Evolutionary conservation across 164 flowering plant genomes (phyloP).

Genomic region (Stephania cephalantha): DNA sequence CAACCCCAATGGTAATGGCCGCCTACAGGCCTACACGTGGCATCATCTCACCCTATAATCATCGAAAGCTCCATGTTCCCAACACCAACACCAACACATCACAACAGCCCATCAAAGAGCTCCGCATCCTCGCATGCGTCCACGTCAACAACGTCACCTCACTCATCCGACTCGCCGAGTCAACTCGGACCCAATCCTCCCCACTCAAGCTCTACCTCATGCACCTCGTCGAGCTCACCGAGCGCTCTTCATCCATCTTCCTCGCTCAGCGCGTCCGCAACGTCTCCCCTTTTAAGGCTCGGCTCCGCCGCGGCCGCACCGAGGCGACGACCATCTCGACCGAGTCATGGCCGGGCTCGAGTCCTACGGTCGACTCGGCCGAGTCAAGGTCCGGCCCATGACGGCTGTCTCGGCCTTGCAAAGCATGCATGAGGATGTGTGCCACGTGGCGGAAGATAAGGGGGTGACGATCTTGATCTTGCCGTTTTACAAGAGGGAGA

Average conservation of each 20-base stretch:
- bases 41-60: not conserved
- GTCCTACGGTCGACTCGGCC: slow-evolving; percentile 28
- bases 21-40: slow-evolving; percentile 42
- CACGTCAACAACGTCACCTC: slow-evolving; percentile 47
- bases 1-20: slow-evolving; percentile 55
- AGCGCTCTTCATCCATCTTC: slow-evolving; percentile 56
- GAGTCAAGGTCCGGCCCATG: slow-evolving; percentile 44
- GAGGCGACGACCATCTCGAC: slow-evolving; percentile 7
- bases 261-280: slow-evolving; percentile 44
- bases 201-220: slow-evolving; percentile 33
- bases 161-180: slow-evolving; percentile 43
- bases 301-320: not conserved
- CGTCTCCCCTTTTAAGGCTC: slow-evolving; percentile 37
- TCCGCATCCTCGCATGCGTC: slow-evolving; percentile 48
- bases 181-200: slow-evolving; percentile 28
- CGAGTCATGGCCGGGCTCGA: slow-evolving; percentile 11
- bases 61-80: slow-evolving; percentile 11
- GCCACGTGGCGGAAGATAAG: slow-evolving; percentile 59
- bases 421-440: slow-evolving; percentile 78
- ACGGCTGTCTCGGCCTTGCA: slow-evolving; percentile 52
- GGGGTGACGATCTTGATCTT: slow-evolving; percentile 46
- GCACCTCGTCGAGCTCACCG: slow-evolving; percentile 60
- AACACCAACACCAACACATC: slow-evolving; percentile 6
- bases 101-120: slow-evolving; percentile 19
- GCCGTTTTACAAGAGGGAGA: slow-evolving; percentile 62